Evolutionary conservation across 2,329 filamentous ascomycete genomes (phyloP).

Genomic region (Fusarium sp.): DNA sequence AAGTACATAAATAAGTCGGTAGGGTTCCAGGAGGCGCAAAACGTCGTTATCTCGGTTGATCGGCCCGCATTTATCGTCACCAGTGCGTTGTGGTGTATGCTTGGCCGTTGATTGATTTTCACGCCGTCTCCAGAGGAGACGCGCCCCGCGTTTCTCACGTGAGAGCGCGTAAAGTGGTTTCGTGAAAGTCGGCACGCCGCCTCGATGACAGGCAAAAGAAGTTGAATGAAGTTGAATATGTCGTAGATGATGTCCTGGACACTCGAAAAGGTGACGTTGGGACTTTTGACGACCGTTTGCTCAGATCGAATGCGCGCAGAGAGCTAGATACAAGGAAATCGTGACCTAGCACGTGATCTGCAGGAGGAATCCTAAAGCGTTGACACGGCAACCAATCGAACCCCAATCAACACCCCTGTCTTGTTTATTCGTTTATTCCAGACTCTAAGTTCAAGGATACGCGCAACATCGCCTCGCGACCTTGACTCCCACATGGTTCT

Average conservation of each 20-base stretch:
- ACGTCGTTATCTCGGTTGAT: constrained; percentile 3
- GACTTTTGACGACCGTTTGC: background rate
- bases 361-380: background rate
- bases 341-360: constrained; percentile 26
- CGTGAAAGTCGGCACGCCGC: background rate
- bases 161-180: constrained; percentile 48
- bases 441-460: constrained; percentile 33
- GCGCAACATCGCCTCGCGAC: constrained; percentile 36
- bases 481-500: constrained; percentile 33
- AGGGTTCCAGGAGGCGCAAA: background rate
- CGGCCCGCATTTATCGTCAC: constrained; percentile 20
- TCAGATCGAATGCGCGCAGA: background rate
- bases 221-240: background rate
- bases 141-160: constrained; percentile 50
- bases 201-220: background rate
- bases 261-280: background rate
- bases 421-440: constrained; percentile 48
- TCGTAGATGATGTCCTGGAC: background rate
- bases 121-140: constrained; percentile 32
- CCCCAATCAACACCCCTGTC: constrained; percentile 36
- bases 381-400: constrained; percentile 48
- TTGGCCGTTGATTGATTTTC: constrained; percentile 30
- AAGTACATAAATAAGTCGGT: background rate
- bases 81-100: background rate
- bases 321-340: background rate